Evolutionary conservation across 2,329 filamentous ascomycete genomes (phyloP).

Genomic region (Aureobasidium musti): DNA sequence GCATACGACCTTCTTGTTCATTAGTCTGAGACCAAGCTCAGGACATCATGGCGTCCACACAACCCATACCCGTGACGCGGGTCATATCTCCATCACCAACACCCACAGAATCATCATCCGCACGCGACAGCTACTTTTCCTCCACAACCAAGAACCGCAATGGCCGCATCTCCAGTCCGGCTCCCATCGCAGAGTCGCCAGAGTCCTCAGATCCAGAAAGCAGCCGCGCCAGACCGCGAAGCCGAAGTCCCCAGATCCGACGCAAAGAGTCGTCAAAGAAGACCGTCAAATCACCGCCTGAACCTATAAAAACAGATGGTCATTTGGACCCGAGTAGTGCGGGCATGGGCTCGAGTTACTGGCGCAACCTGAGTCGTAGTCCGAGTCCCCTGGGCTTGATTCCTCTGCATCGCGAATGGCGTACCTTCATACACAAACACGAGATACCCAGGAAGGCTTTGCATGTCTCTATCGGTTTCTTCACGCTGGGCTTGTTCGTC

Average conservation of each 20-base stretch:
- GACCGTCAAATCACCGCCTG: conserved; percentile 41
- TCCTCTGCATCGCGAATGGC: conserved; percentile 90
- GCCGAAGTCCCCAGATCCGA: conserved; percentile 64
- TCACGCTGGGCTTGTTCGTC: conserved; percentile 83
- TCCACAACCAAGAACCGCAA: conserved; percentile 59
- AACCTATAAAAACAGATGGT: conserved; percentile 53
- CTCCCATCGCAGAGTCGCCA: conserved; percentile 57
- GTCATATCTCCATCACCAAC: conserved; percentile 89
- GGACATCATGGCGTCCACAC: conserved; percentile 50
- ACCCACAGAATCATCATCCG: conserved; percentile 59
- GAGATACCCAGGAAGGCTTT: conserved; percentile 92
- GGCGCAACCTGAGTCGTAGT: conserved; percentile 86
- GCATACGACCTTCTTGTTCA: background rate
- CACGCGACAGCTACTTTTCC: conserved; percentile 63
- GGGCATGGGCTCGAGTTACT: conserved; percentile 73
- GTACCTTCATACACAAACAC: conserved; percentile 84
- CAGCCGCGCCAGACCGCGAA: conserved; percentile 66
- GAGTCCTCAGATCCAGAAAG: conserved; percentile 56
- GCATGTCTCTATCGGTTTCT: conserved; percentile 95
- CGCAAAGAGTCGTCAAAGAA: conserved; percentile 41
- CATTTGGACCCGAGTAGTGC: conserved; percentile 67
- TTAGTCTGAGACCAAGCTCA: background rate
- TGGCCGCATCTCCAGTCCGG: conserved; percentile 61
- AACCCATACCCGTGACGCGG: conserved; percentile 70
- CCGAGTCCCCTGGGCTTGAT: conserved; percentile 93